Conservation (phyloP, 495 filamentous ascomycete species). For the Bombardia bombarda region DNA sequence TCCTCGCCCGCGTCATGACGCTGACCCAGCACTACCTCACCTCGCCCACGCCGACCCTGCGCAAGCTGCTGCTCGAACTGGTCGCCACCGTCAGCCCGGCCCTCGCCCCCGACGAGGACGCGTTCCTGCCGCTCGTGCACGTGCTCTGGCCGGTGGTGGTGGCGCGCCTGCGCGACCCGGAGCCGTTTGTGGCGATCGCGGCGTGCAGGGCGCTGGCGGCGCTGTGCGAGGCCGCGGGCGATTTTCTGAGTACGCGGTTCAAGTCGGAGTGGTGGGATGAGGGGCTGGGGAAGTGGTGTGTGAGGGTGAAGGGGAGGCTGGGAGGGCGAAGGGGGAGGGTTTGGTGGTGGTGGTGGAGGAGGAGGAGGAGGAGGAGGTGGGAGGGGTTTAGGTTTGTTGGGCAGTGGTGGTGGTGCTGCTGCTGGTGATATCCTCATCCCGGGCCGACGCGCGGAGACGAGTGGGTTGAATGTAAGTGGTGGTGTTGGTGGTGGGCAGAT, state of each 20-base stretch:
- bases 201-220: slow-evolving; percentile 57
- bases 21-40: slow-evolving; percentile 81
- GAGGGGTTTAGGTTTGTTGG: too few relatives aligned
- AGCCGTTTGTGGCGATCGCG: slow-evolving; percentile 63
- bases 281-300: slow-evolving; percentile 38
- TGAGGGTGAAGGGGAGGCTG: slow-evolving; percentile 23
- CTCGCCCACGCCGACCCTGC: slow-evolving; percentile 68
- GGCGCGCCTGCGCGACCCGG: slow-evolving; percentile 61
- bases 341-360: too few relatives aligned
- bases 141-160: slow-evolving; percentile 78
- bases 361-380: too few relatives aligned
- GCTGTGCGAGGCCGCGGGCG: slow-evolving; percentile 60
- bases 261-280: slow-evolving; percentile 57
- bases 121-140: slow-evolving; percentile 82
- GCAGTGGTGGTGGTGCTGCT: not conserved
- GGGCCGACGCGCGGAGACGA: not conserved
- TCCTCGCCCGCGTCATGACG: slow-evolving; percentile 60
- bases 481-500: not conserved
- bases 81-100: slow-evolving; percentile 59
- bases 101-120: slow-evolving; percentile 64
- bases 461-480: not conserved
- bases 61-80: slow-evolving; percentile 66
- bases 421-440: not conserved
- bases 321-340: slow-evolving; percentile 24
- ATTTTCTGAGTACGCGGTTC: slow-evolving; percentile 69